Percentiles rank a stretch among this genome's conserved stretches.
These are phyloP conservation scores for Podospora pseudopauciseta DNA, from an alignment of 495 filamentous ascomycete species.

Conservation along the genomic window DNA sequence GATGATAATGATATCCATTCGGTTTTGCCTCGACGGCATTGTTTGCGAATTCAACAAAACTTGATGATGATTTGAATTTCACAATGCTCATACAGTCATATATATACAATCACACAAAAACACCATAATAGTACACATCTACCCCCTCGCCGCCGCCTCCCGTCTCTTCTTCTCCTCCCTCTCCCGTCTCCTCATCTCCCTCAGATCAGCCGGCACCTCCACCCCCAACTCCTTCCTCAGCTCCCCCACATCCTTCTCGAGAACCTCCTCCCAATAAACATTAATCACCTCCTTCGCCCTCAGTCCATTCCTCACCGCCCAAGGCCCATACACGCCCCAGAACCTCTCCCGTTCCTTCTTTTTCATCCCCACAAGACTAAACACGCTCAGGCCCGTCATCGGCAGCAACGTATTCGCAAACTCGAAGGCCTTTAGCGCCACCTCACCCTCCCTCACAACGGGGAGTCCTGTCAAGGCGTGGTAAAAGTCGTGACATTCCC, in stretches of 20 bases:
- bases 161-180: slow-evolving; percentile 64
- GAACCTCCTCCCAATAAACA: slow-evolving; percentile 96
- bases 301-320: slow-evolving; percentile 83
- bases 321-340: slow-evolving; percentile 73
- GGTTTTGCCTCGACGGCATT: neutral
- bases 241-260: slow-evolving; percentile 79
- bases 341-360: slow-evolving; percentile 69
- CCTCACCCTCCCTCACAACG: slow-evolving; percentile 86
- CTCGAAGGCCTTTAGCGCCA: slow-evolving; percentile 94
- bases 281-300: slow-evolving; percentile 80
- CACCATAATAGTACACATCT: neutral
- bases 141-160: slow-evolving; percentile 44
- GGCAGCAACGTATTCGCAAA: slow-evolving; percentile 90
- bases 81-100: neutral
- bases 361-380: slow-evolving; percentile 77
- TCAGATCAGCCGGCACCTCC: slow-evolving; percentile 85
- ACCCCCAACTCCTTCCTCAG: slow-evolving; percentile 71
- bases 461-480: slow-evolving; percentile 92
- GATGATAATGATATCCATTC: slow-evolving; percentile 1
- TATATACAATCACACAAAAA: slow-evolving; percentile 5
- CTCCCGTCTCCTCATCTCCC: slow-evolving; percentile 68
- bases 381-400: slow-evolving; percentile 71
- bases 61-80: neutral
- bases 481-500: slow-evolving; percentile 98
- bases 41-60: too few species aligned